Evolutionary conservation across 495 filamentous ascomycete species (phyloP).

Genomic region (Evansstolkia leycettana): DNA sequence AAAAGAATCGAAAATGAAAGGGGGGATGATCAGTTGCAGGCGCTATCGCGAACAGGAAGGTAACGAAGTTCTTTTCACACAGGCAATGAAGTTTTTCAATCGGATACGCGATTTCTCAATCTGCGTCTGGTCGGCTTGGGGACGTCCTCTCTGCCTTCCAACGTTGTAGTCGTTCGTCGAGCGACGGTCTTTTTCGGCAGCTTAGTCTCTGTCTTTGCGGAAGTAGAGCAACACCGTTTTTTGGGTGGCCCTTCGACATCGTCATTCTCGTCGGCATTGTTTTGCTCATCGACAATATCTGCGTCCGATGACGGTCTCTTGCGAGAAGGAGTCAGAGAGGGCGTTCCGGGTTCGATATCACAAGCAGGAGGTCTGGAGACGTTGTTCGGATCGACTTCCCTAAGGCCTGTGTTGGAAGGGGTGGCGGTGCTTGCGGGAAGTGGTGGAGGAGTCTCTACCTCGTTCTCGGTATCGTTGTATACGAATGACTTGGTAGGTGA

Average conservation of each 20-base stretch:
- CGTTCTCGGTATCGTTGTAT: slow-evolving; percentile 31
- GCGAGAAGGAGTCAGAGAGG: no score
- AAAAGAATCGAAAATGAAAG: no score
- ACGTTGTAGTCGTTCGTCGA: slow-evolving; percentile 30
- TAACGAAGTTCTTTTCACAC: no score
- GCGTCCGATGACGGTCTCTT: no score
- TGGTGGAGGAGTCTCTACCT: slow-evolving; percentile 25
- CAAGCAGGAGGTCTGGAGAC: slow-evolving; percentile 26
- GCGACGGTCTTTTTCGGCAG: slow-evolving; percentile 31
- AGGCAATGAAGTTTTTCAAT: slow-evolving; percentile 8
- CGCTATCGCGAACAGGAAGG: no score
- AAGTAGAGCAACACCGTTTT: slow-evolving; percentile 39
- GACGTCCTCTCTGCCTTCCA: slow-evolving; percentile 51
- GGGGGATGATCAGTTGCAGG: no score
- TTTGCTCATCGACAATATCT: slow-evolving; percentile 9
- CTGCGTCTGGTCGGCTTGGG: slow-evolving; percentile 28
- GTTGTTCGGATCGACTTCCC: slow-evolving; percentile 45
- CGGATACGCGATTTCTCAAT: slow-evolving; percentile 16
- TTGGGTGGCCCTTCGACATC: slow-evolving; percentile 36
- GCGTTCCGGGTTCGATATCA: slow-evolving; percentile 11
- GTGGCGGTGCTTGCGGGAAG: slow-evolving; percentile 21
- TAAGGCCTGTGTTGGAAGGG: slow-evolving; percentile 37
- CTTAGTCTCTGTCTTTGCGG: slow-evolving; percentile 22
- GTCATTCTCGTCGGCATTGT: slow-evolving; percentile 15
- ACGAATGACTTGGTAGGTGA: slow-evolving; percentile 30